phyloP scores from a whole-genome alignment of 768 basidiomycete species.

The Trametes cinnabarina region DNA sequence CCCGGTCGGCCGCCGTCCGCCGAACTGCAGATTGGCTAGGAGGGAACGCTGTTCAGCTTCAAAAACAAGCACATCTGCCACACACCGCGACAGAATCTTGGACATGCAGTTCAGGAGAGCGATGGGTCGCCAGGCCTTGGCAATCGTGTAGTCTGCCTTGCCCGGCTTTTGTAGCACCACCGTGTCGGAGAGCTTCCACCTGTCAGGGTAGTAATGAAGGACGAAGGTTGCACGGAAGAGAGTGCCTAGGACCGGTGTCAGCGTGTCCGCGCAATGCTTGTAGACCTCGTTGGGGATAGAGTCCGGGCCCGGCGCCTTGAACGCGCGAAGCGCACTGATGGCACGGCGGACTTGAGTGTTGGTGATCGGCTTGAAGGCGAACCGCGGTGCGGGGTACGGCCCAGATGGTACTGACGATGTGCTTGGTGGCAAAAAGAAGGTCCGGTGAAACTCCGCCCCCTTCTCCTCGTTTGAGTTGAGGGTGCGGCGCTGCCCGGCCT shows the following conservation, averaged over 20 bases:
- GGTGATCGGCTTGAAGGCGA: conserved; percentile 22
- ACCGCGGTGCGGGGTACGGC: conserved; percentile 29
- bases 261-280: conserved; percentile 23
- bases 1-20: no score
- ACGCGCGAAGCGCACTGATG: conserved; percentile 30
- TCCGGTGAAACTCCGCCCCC: conserved; percentile 17
- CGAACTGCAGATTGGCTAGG: conserved; percentile 24
- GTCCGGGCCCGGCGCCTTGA: conserved; percentile 35
- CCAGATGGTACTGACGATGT: background rate
- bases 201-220: conserved; percentile 17
- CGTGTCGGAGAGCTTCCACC: conserved; percentile 30
- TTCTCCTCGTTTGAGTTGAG: conserved; percentile 15
- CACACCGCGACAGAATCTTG: conserved; percentile 24
- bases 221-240: conserved; percentile 33
- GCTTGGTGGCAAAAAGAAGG: conserved; percentile 31
- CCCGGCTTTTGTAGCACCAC: conserved; percentile 38
- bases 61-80: conserved; percentile 10
- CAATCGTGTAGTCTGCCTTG: conserved; percentile 31
- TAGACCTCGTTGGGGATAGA: conserved; percentile 35
- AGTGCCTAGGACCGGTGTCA: conserved; percentile 26
- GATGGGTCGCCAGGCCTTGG: conserved; percentile 40
- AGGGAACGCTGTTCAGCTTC: conserved; percentile 11
- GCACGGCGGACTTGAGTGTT: conserved; percentile 26
- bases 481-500: background rate
- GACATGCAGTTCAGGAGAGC: conserved; percentile 31